Evolutionary conservation across 2,329 filamentous ascomycete genomes (phyloP), one percentile per base, ranked within the genome.

Genomic region (Cordyceps cateniannulata): DNA sequence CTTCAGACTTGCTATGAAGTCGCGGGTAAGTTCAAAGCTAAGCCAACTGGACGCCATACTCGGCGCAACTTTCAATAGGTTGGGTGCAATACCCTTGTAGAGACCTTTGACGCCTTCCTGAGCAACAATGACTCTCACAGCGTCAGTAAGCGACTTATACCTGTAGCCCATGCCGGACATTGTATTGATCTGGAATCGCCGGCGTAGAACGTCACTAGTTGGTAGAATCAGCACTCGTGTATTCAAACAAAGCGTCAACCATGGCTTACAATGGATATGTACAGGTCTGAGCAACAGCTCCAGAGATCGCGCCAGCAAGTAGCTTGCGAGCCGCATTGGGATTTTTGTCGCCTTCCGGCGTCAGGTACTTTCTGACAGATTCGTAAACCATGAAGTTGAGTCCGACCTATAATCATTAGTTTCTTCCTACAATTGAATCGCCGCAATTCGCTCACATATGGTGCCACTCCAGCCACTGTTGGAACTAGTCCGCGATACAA

Each of bases 351-450:
- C 95, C 95, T 56, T 96, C 91, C 1, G 87, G 88, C 0, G 95
- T 99, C 66, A 99, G 81, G 66, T 88, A 87, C 69, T 87, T 86
- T 63, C 95, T 87, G 62, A 93, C 88, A 53, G 88, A 88, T 74
- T 99, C 95, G 75, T 99, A 99, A 6, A 91, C 91, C 92, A 98
- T 98, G 74, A 99, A 99, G 74, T 99, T 99, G 59, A 99, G 80
- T 44, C 95, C 95, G 63, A 99, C 89, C 88, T 92, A 66, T 42
- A n/a, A 29, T 20, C 42, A 32, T 59, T 45, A 64, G 45, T 18
- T 69, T 48, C 69, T 65, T 29, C 20, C 6, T 5, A 16, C 8
- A 50, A 25, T 22, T 16, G 29, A 16, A 20, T 27, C 22, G 20
- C 38, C 18, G 25, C 24, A 22, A 10, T 42, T 42, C 22, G 70